These are phyloP conservation scores for Saprolegnia parasitica DNA, from an alignment of 352 stramenopile genomes.

Conservation along the genomic window DNA sequence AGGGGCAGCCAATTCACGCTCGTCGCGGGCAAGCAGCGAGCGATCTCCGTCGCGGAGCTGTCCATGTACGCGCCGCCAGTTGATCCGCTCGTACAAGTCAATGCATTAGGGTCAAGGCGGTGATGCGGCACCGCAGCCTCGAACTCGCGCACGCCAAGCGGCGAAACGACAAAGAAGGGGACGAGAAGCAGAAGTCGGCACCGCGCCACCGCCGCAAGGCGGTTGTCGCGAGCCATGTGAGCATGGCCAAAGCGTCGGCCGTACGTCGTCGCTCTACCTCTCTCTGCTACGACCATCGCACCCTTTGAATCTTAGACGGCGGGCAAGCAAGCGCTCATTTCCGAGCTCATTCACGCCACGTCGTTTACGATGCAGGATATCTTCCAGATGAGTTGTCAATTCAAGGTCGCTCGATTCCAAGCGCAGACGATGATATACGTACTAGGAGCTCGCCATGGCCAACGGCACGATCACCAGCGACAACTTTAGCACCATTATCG, in stretches of 20 bases:
- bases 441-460: slow-evolving; percentile 33
- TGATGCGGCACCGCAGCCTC: slow-evolving; percentile 34
- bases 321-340: slow-evolving; percentile 47
- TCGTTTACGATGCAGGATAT: slow-evolving; percentile 44
- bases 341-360: slow-evolving; percentile 39
- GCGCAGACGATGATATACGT: neutral
- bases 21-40: slow-evolving; percentile 38
- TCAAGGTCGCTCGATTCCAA: slow-evolving; percentile 31
- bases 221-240: neutral
- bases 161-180: neutral
- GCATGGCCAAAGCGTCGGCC: neutral
- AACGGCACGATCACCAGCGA: slow-evolving; percentile 42
- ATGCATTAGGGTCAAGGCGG: slow-evolving; percentile 31
- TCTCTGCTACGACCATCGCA: too few relatives aligned
- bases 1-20: slow-evolving; percentile 29
- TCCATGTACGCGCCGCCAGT: neutral
- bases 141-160: slow-evolving; percentile 36
- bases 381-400: slow-evolving; percentile 50
- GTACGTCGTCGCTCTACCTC: too few relatives aligned
- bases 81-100: neutral
- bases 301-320: too few relatives aligned
- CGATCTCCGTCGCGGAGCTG: slow-evolving; percentile 35
- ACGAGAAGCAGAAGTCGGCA: neutral
- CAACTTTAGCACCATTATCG: slow-evolving; percentile 42
- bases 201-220: slow-evolving; percentile 6